Base-by-base conservation (phyloP, 371 early-diverging fungal species). In the Mucor saturninus region DNA sequence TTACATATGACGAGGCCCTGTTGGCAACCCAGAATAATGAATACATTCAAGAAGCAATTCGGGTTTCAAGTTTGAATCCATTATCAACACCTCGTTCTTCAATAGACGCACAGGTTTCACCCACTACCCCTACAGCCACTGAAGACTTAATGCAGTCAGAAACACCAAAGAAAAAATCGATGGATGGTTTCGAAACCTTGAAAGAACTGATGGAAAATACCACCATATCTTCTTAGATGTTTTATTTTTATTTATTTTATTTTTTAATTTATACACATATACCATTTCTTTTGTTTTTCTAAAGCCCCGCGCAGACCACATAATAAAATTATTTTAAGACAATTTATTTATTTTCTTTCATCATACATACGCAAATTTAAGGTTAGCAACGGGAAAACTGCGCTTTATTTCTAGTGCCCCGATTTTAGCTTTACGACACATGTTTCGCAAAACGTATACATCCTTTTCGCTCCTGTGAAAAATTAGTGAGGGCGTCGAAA, bases 1-100 rank as follows among this genome's bases (percentile, higher is more conserved):
- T 86, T 63, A 77, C 85, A 13, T 84, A 67, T 43, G 88, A 88
- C n/a, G 86, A 88, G 45, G 86, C 88, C 11, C 60, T 80, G 35
- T 32, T 74, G 31, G 77, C 72, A 2, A 68, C 74, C 2, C 62
- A 71, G 21, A 71, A 79, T 15, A 81, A 81, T 65, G 76, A 77
- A n/a, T 86, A 77, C 61, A 82, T 88, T 75, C 79, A 77, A 52
- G 83, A 84, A 54, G 86, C 86, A 9, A 69, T 88, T 56, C 74
- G 80, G 14, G 13, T 69, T 21, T 79, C 79, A 1, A 73, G 70
- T 51, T 62, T 79, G 7, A 72, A 56, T 29, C 78, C 73, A 1
- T 4, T n/a, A 58, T 21, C 35, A 37, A 45, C 15, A 31, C 37
- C 28, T 30, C 15, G 8, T 42, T 15, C 45, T 45, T 14, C 15